Conservation (phyloP, 2,329 filamentous ascomycete species). For the Epichloe glyceriae region DNA sequence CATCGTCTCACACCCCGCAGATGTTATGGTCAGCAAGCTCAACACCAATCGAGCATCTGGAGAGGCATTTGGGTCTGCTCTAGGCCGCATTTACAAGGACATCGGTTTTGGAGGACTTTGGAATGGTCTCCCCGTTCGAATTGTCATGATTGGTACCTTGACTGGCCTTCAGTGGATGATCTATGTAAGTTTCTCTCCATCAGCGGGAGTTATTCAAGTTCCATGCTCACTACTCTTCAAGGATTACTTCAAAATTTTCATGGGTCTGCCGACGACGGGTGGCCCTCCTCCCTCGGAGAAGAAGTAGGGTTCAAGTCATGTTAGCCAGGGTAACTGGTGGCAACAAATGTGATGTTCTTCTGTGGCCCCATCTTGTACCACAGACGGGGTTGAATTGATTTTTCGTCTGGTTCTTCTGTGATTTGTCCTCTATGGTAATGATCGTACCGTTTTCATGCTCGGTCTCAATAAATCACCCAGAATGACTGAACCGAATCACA, state of each 20-base stretch:
- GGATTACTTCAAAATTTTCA: slow-evolving; percentile 84
- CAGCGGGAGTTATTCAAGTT: slow-evolving; percentile 5
- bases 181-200: slow-evolving; percentile 43
- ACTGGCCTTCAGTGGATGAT: slow-evolving; percentile 92
- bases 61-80: slow-evolving; percentile 66
- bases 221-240: slow-evolving; percentile 18
- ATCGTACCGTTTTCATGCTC: too few relatives aligned
- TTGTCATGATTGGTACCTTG: slow-evolving; percentile 77
- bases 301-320: slow-evolving; percentile 16
- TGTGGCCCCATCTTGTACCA: background rate
- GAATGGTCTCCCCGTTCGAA: slow-evolving; percentile 75
- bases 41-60: slow-evolving; percentile 66
- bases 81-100: slow-evolving; percentile 69
- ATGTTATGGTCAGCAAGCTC: slow-evolving; percentile 88
- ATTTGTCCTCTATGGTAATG: background rate
- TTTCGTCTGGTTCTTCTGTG: background rate
- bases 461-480: too few relatives aligned
- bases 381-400: background rate
- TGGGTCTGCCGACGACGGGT: slow-evolving; percentile 75
- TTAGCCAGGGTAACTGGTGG: background rate
- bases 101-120: slow-evolving; percentile 82
- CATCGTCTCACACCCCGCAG: slow-evolving; percentile 65
- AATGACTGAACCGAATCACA: too few relatives aligned
- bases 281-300: slow-evolving; percentile 46
- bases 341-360: background rate